Evolutionary conservation across 306 rosid species (phyloP), one percentile per base, ranked within the genome.

Genomic region (Adenanthera pavonina): DNA sequence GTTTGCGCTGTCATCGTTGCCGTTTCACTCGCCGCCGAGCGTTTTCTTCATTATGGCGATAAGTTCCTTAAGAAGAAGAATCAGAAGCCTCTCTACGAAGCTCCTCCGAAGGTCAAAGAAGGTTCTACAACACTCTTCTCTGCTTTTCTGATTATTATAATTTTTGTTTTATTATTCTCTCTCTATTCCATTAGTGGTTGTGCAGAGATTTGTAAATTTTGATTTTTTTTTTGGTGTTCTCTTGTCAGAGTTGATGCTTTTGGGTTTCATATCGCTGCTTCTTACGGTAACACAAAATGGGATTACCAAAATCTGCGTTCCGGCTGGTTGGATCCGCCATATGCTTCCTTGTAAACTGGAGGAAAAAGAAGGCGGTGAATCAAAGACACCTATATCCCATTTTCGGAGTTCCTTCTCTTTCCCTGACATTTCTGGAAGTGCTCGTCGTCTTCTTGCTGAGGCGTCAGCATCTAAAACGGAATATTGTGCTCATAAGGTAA

Each of bases 261-360:
- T 95, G 85, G 99, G 99, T 4, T 95, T 95, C 60, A 95, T 95
- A 36, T 95, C 99, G 5, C 93, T 95, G 53, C 91, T 95, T 16
- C 85, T 95, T 67, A 92, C 99, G 38, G 99, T 95, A 33, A 84
- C 88, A 0, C 97, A 92, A 70, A 92, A 87, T 61, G 25, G 84
- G 35, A 82, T 95, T 34, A 85, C 97, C 80, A 93, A 89, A 85
- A 78, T 92, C 71, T 95, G 99, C 61, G 98, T 93, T 14, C 73
- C 84, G 0, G 36, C 76, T 16, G 12, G 5, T 7, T 2, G 87
- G 7, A 82, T 82, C 6, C 84, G 68, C 17, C 91, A 93, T 54
- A 83, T 88, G 90, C 94, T 95, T 43, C 99, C 98, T 0, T 95
- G 99, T 72, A 66, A 49, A 15, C 82, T 43, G 0, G 2, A 72